Conservation (phyloP, 495 filamentous ascomycete species). For the Hypoxylon crocopeplum region DNA sequence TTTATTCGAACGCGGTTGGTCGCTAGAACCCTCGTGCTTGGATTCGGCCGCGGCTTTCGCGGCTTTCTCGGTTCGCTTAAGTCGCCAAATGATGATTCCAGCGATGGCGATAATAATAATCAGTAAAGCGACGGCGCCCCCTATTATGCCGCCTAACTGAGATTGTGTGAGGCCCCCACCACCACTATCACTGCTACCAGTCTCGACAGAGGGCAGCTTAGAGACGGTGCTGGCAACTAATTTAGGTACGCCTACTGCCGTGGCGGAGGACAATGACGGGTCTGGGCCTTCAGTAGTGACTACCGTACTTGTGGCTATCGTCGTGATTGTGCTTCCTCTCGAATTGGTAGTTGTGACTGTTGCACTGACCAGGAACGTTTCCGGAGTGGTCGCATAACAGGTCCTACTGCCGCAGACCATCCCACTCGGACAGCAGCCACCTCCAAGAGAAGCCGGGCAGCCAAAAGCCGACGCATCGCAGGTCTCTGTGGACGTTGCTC, state of each 20-base stretch:
- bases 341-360: conserved; percentile 45
- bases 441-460: conserved; percentile 47
- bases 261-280: conserved; percentile 26
- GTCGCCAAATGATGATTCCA: conserved; percentile 47
- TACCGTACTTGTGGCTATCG: conserved; percentile 35
- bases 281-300: conserved; percentile 36
- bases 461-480: conserved; percentile 46
- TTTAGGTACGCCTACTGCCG: conserved; percentile 36
- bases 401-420: conserved; percentile 46
- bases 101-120: conserved; percentile 46
- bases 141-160: conserved; percentile 54
- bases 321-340: conserved; percentile 37
- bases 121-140: conserved; percentile 47
- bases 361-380: conserved; percentile 41
- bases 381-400: conserved; percentile 47
- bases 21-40: conserved; percentile 39
- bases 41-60: conserved; percentile 39
- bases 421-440: conserved; percentile 50
- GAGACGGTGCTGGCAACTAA: conserved; percentile 48
- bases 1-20: conserved; percentile 32
- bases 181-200: conserved; percentile 6
- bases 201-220: conserved; percentile 42
- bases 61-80: conserved; percentile 42
- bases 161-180: conserved; percentile 38
- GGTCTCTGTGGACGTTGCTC: conserved; percentile 26